A percentile compares a stretch with the other conserved stretches of the same genome.
Evolutionary conservation across 2,329 filamentous ascomycete genomes (phyloP).

Genomic region (Colletotrichum aenigma): DNA sequence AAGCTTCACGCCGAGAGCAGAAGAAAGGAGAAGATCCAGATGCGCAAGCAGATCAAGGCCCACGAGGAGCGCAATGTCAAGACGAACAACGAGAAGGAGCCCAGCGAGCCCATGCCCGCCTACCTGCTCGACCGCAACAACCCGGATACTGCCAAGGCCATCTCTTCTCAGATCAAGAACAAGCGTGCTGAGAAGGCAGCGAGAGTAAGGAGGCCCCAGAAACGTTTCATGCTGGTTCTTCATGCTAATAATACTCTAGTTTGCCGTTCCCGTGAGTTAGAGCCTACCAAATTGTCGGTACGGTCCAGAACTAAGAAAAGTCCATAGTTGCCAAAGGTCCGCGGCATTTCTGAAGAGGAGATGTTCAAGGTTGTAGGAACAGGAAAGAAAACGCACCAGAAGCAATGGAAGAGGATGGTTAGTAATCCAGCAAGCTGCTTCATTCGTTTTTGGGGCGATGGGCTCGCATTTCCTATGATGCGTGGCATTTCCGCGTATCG

Average conservation of each 20-base stretch:
- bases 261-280: conserved; percentile 69
- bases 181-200: conserved; percentile 94
- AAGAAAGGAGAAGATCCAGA: conserved; percentile 97
- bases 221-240: not conserved
- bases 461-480: not conserved
- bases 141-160: conserved; percentile 66
- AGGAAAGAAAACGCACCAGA: conserved; percentile 92
- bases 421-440: conserved; percentile 29
- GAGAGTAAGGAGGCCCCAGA: conserved; percentile 31
- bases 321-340: not conserved
- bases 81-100: conserved; percentile 79
- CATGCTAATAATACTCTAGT: conserved; percentile 47
- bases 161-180: conserved; percentile 90
- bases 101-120: conserved; percentile 81
- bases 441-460: not conserved
- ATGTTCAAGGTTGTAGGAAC: conserved; percentile 98
- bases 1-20: conserved; percentile 95
- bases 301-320: conserved; percentile 56
- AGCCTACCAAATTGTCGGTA: not conserved
- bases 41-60: conserved; percentile 92
- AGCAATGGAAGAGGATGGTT: conserved; percentile 77
- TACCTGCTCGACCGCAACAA: conserved; percentile 89
- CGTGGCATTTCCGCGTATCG: not conserved
- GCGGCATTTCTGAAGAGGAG: conserved; percentile 86
- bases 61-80: conserved; percentile 98